Evolutionary conservation across 108 stramenopile genomes (phyloP).

Genomic region (Asterionellopsis glacialis): DNA sequence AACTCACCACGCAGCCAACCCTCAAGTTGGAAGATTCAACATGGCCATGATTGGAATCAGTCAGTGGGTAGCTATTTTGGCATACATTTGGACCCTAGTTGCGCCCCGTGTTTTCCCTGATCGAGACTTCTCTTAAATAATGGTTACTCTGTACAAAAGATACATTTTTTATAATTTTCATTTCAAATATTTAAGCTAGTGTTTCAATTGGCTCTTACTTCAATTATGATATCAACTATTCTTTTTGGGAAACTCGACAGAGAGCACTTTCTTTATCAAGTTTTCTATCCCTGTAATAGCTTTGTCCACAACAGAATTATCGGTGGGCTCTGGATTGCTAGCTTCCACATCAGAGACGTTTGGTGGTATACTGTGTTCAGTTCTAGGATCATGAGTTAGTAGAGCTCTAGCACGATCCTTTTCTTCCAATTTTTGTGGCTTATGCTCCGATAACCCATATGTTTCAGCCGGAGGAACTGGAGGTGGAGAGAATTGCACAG

Average conservation of each 20-base stretch:
- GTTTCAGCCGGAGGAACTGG: no score
- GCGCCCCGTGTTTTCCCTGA: slow-evolving; percentile 87
- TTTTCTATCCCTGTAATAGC: slow-evolving; percentile 1
- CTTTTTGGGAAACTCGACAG: no score
- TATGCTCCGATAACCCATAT: no score
- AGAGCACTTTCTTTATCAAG: not conserved
- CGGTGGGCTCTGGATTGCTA: no score
- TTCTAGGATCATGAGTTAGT: no score
- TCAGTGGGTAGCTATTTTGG: slow-evolving; percentile 79
- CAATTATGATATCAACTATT: no score
- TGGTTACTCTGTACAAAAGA: not conserved
- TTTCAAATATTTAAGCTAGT: not conserved
- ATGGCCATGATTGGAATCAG: slow-evolving; percentile 88
- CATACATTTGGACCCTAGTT: slow-evolving; percentile 89
- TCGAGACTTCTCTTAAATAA: slow-evolving; percentile 80
- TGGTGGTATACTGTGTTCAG: no score
- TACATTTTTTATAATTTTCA: not conserved
- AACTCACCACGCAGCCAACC: slow-evolving; percentile 70
- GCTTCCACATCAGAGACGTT: no score
- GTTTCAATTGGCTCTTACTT: not conserved
- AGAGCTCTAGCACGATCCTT: no score
- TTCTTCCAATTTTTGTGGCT: no score
- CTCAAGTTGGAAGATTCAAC: slow-evolving; percentile 73
- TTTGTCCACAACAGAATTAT: not conserved
- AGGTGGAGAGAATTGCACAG: no score